These are phyloP conservation scores for Uncinocarpus reesii DNA, from an alignment of 2,329 filamentous ascomycete genomes.

Conservation along the genomic window DNA sequence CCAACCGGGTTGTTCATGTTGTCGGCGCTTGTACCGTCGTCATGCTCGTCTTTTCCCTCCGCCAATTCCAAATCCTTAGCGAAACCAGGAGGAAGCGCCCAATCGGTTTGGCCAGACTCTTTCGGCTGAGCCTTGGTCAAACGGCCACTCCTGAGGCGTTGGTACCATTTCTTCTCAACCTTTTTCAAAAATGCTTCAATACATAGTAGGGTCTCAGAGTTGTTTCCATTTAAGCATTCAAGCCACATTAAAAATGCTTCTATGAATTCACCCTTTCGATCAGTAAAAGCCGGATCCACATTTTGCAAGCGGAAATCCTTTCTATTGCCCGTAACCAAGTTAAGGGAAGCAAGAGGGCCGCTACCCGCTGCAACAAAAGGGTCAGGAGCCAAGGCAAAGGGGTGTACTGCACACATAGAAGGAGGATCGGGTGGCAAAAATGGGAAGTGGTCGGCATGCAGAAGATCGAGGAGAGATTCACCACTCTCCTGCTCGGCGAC, in stretches of 20 bases:
- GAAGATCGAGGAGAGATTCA: neutral
- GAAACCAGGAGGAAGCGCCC: neutral
- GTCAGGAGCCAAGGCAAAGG: neutral
- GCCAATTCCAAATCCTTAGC: conserved; percentile 16
- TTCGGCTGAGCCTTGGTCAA: conserved; percentile 36
- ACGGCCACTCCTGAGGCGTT: conserved; percentile 48
- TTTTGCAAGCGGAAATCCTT: conserved; percentile 55
- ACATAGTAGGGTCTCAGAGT: conserved; percentile 49
- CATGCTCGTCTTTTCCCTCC: conserved; percentile 29
- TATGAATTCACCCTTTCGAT: conserved; percentile 53
- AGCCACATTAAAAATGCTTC: conserved; percentile 49
- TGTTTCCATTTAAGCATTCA: conserved; percentile 45
- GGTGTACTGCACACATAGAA: neutral
- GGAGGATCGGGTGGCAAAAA: neutral
- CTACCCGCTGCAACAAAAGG: conserved; percentile 17
- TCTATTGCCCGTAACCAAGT: conserved; percentile 50
- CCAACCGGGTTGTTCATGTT: neutral
- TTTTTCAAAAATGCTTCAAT: conserved; percentile 56
- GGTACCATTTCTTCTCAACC: conserved; percentile 59
- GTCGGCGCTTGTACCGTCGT: conserved; percentile 34
- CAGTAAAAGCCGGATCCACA: conserved; percentile 58
- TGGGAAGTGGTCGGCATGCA: neutral
- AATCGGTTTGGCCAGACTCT: neutral
- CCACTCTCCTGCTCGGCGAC: neutral
- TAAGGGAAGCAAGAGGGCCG: conserved; percentile 44